Percentiles rank a stretch among this genome's conserved stretches.
These are phyloP conservation scores for Backusella macrospora DNA, from an alignment of 192 early-diverging fungal genomes.

Conservation along the genomic window DNA sequence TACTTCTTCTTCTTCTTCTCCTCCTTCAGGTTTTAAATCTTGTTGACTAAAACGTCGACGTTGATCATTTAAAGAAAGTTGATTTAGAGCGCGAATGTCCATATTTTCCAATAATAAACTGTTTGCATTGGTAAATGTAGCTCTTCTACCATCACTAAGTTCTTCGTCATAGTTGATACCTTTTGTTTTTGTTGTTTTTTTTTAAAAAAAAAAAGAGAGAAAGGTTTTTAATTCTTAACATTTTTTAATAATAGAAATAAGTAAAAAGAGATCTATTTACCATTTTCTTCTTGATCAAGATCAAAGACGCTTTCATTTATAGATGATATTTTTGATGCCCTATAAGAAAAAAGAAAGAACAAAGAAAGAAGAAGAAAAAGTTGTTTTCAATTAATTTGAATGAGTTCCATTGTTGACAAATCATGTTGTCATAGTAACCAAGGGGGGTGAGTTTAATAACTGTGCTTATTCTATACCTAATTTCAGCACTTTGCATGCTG, in stretches of 20 bases:
- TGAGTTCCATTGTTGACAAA: not conserved
- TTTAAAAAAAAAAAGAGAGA: too few species aligned
- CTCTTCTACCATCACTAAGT: not conserved
- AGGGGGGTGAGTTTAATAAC: too few species aligned
- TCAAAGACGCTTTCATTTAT: constrained; percentile 3
- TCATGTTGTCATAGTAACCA: not conserved
- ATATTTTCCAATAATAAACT: not conserved
- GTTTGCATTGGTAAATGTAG: not conserved
- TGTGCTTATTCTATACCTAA: not conserved
- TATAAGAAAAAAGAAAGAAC: not conserved
- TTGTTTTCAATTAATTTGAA: too few species aligned
- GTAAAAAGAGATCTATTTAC: not conserved
- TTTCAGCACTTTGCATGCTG: constrained; percentile 28
- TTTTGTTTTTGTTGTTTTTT: too few species aligned
- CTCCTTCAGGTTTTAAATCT: not conserved
- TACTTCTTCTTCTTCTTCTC: not conserved
- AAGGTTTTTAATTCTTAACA: too few species aligned
- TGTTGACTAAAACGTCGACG: not conserved
- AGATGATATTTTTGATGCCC: constrained; percentile 14
- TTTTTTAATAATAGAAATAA: not conserved
- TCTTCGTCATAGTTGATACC: not conserved
- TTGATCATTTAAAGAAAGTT: constrained; percentile 7
- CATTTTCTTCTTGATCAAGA: constrained; percentile 8
- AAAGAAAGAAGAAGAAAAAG: too few species aligned
- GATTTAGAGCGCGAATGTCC: not conserved